phyloP scores from a whole-genome alignment of 2,329 filamentous ascomycete genomes.

The Dothistroma pini region DNA sequence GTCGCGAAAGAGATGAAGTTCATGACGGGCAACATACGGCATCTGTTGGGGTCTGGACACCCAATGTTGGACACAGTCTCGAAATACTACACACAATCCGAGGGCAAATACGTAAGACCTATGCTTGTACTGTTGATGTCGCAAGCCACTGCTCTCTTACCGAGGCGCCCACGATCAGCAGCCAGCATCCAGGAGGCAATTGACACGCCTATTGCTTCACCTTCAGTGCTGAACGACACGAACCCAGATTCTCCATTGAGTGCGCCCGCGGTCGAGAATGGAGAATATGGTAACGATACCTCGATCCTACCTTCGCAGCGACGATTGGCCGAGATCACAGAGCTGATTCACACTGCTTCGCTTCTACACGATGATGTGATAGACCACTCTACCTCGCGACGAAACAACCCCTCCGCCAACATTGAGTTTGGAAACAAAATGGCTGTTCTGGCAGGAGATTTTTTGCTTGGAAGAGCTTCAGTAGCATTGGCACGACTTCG shows the following conservation, averaged over 20 bases:
- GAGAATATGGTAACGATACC: slow-evolving; percentile 43
- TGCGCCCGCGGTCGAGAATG: slow-evolving; percentile 46
- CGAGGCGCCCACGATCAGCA: slow-evolving; percentile 51
- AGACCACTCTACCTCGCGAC: slow-evolving; percentile 81
- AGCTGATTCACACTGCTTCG: slow-evolving; percentile 95
- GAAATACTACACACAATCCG: slow-evolving; percentile 96
- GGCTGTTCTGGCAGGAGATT: slow-evolving; percentile 97
- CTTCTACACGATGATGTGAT: slow-evolving; percentile 98
- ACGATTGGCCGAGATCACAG: slow-evolving; percentile 90
- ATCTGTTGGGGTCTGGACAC: slow-evolving; percentile 90
- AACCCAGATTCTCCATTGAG: slow-evolving; percentile 65
- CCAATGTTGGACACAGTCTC: slow-evolving; percentile 90
- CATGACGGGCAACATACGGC: slow-evolving; percentile 86
- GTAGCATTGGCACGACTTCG: slow-evolving; percentile 86
- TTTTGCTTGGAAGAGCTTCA: slow-evolving; percentile 86
- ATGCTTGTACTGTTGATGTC: slow-evolving; percentile 96
- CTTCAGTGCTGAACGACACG: slow-evolving; percentile 67
- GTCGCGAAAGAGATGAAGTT: slow-evolving; percentile 98
- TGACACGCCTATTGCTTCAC: slow-evolving; percentile 58
- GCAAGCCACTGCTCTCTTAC: slow-evolving; percentile 80
- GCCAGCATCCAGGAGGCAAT: slow-evolving; percentile 41
- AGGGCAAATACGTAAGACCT: slow-evolving; percentile 95
- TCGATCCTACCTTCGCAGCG: slow-evolving; percentile 90
- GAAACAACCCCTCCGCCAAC: slow-evolving; percentile 83
- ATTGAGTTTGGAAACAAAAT: slow-evolving; percentile 98